Percentiles rank a stretch among this genome's conserved stretches.
phyloP scores from a whole-genome alignment of 768 basidiomycete species.

The Polyporus arcularius region DNA sequence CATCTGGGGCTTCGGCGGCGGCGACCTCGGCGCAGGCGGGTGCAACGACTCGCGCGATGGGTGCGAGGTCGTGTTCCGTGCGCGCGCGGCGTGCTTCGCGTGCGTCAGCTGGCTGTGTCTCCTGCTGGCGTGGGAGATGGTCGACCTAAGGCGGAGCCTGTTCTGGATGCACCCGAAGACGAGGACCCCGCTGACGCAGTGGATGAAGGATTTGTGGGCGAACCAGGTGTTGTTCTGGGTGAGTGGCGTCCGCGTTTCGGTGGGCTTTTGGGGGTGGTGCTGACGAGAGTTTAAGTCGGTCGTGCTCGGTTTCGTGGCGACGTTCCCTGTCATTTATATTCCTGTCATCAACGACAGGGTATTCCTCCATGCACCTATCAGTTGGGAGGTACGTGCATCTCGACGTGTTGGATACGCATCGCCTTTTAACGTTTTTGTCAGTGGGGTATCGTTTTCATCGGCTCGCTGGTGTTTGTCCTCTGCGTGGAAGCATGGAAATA shows the following conservation, averaged over 20 bases:
- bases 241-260: not conserved
- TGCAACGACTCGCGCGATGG: conserved; percentile 1
- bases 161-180: not conserved
- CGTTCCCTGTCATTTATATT: not conserved
- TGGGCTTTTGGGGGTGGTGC: not conserved
- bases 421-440: not conserved
- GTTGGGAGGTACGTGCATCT: conserved; percentile 1
- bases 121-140: conserved; percentile 2
- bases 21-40: conserved; percentile 1
- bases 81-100: conserved; percentile 2
- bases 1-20: conserved; percentile 1
- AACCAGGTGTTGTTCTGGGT: conserved; percentile 4
- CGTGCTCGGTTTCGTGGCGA: not conserved
- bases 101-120: not conserved
- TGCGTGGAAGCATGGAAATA: not conserved
- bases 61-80: conserved; percentile 4
- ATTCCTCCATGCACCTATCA: conserved; percentile 1
- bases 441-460: not conserved
- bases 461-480: not conserved
- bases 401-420: not conserved
- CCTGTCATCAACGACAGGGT: conserved; percentile 3
- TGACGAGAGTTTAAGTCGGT: not conserved
- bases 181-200: not conserved
- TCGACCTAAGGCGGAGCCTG: not conserved
- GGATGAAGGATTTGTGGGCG: not conserved